Conservation (phyloP, 2,329 filamentous ascomycete genomes). For the Cladophialophora psammophila region DNA sequence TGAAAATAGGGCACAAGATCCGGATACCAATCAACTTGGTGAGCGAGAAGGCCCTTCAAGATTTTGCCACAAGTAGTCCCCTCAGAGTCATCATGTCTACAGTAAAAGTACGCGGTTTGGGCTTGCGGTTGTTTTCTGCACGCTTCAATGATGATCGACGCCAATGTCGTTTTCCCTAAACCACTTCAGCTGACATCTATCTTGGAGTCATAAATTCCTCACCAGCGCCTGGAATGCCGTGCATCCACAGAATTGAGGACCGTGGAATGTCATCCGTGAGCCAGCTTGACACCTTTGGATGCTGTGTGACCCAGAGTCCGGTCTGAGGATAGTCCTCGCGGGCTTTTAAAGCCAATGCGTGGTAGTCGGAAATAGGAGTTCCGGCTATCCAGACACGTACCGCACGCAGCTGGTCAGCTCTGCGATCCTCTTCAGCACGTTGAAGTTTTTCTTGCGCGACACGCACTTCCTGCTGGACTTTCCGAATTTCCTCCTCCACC, state of each 20-base stretch:
- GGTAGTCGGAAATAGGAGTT: not conserved
- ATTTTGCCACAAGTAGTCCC: slow-evolving; percentile 44
- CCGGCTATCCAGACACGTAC: not conserved
- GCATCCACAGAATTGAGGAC: slow-evolving; percentile 16
- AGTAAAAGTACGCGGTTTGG: slow-evolving; percentile 53
- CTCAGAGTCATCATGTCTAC: slow-evolving; percentile 45
- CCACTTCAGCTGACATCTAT: slow-evolving; percentile 40
- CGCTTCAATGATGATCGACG: slow-evolving; percentile 50
- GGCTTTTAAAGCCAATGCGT: slow-evolving; percentile 18
- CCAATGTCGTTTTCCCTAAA: slow-evolving; percentile 50
- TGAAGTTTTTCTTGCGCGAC: not conserved
- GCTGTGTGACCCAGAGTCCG: slow-evolving; percentile 38
- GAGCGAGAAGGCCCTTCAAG: slow-evolving; percentile 46
- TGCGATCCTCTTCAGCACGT: not conserved
- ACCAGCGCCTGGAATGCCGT: slow-evolving; percentile 45
- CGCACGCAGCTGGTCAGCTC: not conserved
- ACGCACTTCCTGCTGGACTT: not conserved
- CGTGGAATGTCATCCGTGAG: slow-evolving; percentile 32
- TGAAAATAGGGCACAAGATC: slow-evolving; percentile 7
- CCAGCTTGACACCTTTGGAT: slow-evolving; percentile 30
- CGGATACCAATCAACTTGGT: slow-evolving; percentile 40
- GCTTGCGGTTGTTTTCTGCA: slow-evolving; percentile 33
- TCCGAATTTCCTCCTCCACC: not conserved
- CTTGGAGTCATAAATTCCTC: slow-evolving; percentile 9
- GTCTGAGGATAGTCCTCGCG: slow-evolving; percentile 33